Conservation (phyloP, 2,329 filamentous ascomycete species). For the Aspergillus pseudonomiae region DNA sequence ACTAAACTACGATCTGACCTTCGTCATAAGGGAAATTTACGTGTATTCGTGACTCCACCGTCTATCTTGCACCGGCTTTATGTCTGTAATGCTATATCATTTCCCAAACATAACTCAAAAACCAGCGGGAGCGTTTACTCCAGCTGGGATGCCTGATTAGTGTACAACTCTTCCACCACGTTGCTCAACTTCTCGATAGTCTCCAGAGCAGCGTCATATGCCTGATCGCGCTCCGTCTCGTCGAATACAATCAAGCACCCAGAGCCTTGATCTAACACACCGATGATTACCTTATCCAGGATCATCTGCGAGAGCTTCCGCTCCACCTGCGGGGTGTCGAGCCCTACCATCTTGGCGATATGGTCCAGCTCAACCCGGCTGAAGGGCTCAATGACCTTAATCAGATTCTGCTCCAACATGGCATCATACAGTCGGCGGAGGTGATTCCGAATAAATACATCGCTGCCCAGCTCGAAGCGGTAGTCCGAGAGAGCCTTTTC, state of each 20-base stretch:
- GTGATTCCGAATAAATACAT: slow-evolving; percentile 96
- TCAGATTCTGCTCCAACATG: slow-evolving; percentile 98
- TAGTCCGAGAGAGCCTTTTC: slow-evolving; percentile 89
- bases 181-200: slow-evolving; percentile 97
- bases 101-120: slow-evolving; percentile 18
- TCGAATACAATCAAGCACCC: slow-evolving; percentile 97
- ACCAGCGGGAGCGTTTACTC: slow-evolving; percentile 59
- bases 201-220: slow-evolving; percentile 89
- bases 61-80: slow-evolving; percentile 9
- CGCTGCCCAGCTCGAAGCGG: slow-evolving; percentile 89
- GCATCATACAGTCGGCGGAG: slow-evolving; percentile 94
- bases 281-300: slow-evolving; percentile 96
- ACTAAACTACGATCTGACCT: neutral
- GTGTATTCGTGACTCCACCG: neutral
- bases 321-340: slow-evolving; percentile 96
- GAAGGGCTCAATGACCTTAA: slow-evolving; percentile 99
- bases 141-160: slow-evolving; percentile 92
- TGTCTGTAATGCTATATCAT: slow-evolving; percentile 32
- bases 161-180: slow-evolving; percentile 96
- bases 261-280: slow-evolving; percentile 95
- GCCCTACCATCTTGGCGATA: slow-evolving; percentile 94
- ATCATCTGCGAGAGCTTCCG: slow-evolving; percentile 99
- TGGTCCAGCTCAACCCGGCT: slow-evolving; percentile 95
- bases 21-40: neutral
- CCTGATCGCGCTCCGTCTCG: slow-evolving; percentile 88